Base-by-base conservation (phyloP, 495 filamentous ascomycete species). In the Elasticomyces elasticus region DNA sequence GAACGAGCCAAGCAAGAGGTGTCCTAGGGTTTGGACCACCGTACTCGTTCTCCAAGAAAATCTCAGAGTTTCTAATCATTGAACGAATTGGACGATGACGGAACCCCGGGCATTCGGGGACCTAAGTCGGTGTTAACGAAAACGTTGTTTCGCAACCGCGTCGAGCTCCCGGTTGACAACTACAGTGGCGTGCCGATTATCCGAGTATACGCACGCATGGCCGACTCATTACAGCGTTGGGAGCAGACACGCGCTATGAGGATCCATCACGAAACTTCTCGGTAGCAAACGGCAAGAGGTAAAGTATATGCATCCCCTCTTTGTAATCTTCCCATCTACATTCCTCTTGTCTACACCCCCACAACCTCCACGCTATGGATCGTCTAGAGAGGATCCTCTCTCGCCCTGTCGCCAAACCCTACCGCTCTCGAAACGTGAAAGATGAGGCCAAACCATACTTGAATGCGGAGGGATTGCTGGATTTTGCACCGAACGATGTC, bases 401-500 rank as follows among this genome's bases (percentile, higher is more conserved):
- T 1, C 38, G 56, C 26, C 57, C 61, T 4, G 38, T 54, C 12
- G 61, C 61, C n/a, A 63, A 63, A 48, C 57, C 57, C 9, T 63
- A 63, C 37, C 61, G 61, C 23, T 54, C 49, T 11, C 19, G 45
- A 1, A 62, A 54, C 44, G 37, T 63, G 26, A 38, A 56, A 20
- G 61, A 60, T 23, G 19, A 25, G 1, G 52, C 63, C 17, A 52
- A 51, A 0, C 68, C 68, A 0, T 66, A 62, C 56, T 59, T 76
- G 0, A 71, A 78, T 48, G 55, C 65, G 37, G 38, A 75, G 56
- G 75, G 75, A 22, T 67, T 69, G 30, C 60, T 76, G 49, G 66
- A 68, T 40, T 79, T 78, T 58, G 59, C 64, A 9, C 65, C 65
- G 2, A 67, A 61, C 3, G 76, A 79, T 55, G 52, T 71, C 45